Conservation (phyloP, 2,329 filamentous ascomycete species). For the Colletotrichum sp. region DNA sequence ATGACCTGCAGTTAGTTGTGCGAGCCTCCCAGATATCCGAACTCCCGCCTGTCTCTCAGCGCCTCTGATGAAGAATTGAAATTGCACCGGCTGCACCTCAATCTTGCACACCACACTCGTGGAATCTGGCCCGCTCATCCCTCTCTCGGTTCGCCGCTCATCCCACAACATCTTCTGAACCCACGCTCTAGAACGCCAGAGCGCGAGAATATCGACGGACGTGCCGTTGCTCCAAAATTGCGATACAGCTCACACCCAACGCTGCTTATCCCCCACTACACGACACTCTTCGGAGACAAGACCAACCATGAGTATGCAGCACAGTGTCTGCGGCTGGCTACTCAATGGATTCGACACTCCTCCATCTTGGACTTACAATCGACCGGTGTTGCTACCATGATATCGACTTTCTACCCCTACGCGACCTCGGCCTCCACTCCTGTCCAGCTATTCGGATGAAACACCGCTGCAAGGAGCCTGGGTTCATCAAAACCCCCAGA, state of each 20-base stretch:
- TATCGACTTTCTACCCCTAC: neutral
- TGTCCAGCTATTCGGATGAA: slow-evolving; percentile 20
- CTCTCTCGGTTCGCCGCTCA: slow-evolving; percentile 2
- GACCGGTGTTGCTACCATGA: neutral
- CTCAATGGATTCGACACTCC: neutral
- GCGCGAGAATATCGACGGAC: neutral
- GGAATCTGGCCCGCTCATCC: neutral
- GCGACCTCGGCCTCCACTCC: neutral
- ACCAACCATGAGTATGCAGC: neutral
- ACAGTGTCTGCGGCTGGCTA: neutral
- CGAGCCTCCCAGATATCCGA: neutral
- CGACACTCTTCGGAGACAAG: neutral
- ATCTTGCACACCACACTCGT: neutral
- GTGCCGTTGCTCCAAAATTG: neutral
- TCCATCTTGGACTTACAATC: neutral
- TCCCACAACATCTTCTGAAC: neutral
- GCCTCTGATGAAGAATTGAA: slow-evolving; percentile 5
- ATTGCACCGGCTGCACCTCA: slow-evolving; percentile 9
- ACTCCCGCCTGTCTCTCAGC: neutral
- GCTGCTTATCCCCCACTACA: neutral
- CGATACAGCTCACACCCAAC: neutral
- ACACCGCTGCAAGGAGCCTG: slow-evolving; percentile 11
- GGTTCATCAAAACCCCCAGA: slow-evolving; percentile 2
- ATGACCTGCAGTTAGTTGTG: neutral
- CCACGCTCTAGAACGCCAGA: neutral